phyloP scores from a whole-genome alignment of 2,329 filamentous ascomycete species.

The Lachnellula suecica region DNA sequence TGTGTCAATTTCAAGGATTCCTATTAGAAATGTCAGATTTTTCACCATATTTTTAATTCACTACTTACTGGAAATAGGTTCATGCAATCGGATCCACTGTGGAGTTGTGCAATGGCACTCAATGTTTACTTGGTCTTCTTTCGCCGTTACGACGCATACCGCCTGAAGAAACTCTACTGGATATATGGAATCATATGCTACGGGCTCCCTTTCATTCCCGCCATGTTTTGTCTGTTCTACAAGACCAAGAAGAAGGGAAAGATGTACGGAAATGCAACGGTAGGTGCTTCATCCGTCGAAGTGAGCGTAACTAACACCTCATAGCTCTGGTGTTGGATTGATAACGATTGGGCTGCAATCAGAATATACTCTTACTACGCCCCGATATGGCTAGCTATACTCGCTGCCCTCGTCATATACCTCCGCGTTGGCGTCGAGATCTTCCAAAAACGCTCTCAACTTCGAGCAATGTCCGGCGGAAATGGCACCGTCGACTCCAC shows the following conservation, averaged over 20 bases:
- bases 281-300: constrained; percentile 9
- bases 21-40: constrained; percentile 71
- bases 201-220: constrained; percentile 53
- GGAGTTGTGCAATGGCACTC: constrained; percentile 58
- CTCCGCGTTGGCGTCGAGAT: constrained; percentile 63
- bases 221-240: constrained; percentile 54
- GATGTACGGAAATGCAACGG: constrained; percentile 38
- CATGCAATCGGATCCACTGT: constrained; percentile 50
- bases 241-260: constrained; percentile 32
- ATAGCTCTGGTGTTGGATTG: constrained; percentile 77
- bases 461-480: constrained; percentile 45
- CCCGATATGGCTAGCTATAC: constrained; percentile 65
- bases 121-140: constrained; percentile 64
- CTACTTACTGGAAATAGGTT: constrained; percentile 60
- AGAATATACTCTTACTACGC: constrained; percentile 75
- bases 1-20: constrained; percentile 73
- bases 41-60: not conserved
- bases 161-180: constrained; percentile 52
- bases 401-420: constrained; percentile 64
- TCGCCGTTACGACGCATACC: constrained; percentile 48
- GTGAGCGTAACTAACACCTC: constrained; percentile 53
- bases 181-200: constrained; percentile 55
- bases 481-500: constrained; percentile 35
- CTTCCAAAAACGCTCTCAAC: constrained; percentile 63
- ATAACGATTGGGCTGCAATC: constrained; percentile 64